phyloP scores from a whole-genome alignment of 1,284 basidiomycete genomes.

The Ganoderma multipileum region DNA sequence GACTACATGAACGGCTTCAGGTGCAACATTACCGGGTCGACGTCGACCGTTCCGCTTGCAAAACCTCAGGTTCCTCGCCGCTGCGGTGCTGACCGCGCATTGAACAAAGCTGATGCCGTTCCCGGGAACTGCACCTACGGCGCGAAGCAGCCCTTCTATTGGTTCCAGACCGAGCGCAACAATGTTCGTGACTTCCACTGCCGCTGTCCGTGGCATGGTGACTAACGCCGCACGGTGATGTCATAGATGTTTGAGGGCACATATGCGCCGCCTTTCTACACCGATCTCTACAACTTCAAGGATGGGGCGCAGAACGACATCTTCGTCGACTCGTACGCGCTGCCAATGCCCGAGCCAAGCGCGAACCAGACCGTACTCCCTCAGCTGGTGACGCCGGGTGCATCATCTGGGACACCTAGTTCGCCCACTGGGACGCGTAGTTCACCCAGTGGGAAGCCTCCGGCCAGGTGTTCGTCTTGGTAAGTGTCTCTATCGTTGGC shows the following conservation, averaged over 20 bases:
- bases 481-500: background rate
- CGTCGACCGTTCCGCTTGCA: conserved; percentile 57
- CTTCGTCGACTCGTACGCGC: conserved; percentile 49
- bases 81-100: conserved; percentile 59
- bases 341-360: conserved; percentile 16
- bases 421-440: conserved; percentile 10
- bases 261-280: conserved; percentile 63
- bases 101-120: conserved; percentile 44
- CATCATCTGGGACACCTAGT: conserved; percentile 6
- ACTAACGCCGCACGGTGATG: background rate
- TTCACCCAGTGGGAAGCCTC: conserved; percentile 12
- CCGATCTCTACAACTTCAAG: conserved; percentile 60
- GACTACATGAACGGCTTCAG: conserved; percentile 81
- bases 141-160: conserved; percentile 70
- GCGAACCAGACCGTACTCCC: conserved; percentile 25
- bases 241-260: conserved; percentile 59
- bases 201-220: background rate
- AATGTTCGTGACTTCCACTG: conserved; percentile 45
- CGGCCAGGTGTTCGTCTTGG: conserved; percentile 18
- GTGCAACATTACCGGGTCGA: conserved; percentile 67
- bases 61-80: conserved; percentile 57
- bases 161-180: conserved; percentile 66
- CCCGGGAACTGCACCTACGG: conserved; percentile 73
- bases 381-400: background rate
- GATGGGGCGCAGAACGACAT: conserved; percentile 72